Percentiles rank a stretch among this genome's conserved stretches.
Conservation (phyloP, 345 rosid species). For the Luvunga scandens region DNA sequence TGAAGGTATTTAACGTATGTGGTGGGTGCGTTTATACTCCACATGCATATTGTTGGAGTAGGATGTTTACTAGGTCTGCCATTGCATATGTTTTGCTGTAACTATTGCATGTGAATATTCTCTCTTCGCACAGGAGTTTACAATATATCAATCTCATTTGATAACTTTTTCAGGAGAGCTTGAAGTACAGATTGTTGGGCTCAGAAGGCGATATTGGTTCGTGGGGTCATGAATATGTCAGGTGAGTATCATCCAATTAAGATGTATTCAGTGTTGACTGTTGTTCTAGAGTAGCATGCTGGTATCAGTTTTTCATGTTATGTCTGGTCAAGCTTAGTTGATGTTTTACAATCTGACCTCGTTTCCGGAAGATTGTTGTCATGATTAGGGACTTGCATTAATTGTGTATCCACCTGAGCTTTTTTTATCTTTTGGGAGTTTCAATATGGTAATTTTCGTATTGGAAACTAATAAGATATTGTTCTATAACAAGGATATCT, state of each 20-base stretch:
- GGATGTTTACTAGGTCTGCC: not conserved
- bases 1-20: not conserved
- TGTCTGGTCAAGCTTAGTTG: not conserved
- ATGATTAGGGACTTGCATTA: not conserved
- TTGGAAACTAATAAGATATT: not conserved
- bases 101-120: not conserved
- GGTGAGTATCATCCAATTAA: slow-evolving; percentile 32
- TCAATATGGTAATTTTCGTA: not conserved
- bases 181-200: slow-evolving; percentile 81
- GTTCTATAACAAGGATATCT: not conserved
- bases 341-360: not conserved
- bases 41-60: not conserved
- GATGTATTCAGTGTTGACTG: not conserved
- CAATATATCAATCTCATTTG: slow-evolving; percentile 1
- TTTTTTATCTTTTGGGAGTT: not conserved
- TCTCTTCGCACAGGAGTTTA: not conserved
- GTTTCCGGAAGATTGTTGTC: not conserved
- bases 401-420: not conserved
- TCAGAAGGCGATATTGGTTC: slow-evolving; percentile 92
- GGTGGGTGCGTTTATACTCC: not conserved
- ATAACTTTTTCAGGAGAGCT: slow-evolving; percentile 68
- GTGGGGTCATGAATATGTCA: slow-evolving; percentile 97
- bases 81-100: not conserved
- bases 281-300: not conserved
- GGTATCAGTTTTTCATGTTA: not conserved